Percentiles rank a stretch among this genome's conserved stretches.
Conservation (phyloP, 116 monocot species). For the Dioscorea cayenensis region DNA sequence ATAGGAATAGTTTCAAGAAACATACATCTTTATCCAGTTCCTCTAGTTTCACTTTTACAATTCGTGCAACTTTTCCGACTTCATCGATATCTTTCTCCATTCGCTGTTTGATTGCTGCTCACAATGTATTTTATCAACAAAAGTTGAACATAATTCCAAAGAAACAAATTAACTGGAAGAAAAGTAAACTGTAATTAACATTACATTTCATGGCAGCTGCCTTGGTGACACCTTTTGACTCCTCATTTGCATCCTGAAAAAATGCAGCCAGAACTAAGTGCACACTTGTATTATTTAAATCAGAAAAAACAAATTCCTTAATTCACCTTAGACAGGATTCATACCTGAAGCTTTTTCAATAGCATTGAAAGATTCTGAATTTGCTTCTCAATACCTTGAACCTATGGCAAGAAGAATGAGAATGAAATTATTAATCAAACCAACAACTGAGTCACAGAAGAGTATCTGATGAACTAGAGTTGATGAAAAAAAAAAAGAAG, state of each 20-base stretch:
- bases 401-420: conserved; percentile 22
- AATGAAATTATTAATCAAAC: neutral
- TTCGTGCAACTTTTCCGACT: conserved; percentile 76
- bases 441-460: neutral
- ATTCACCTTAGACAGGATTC: neutral
- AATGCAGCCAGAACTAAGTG: neutral
- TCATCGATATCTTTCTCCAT: conserved; percentile 99
- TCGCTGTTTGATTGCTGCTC: conserved; percentile 76
- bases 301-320: neutral
- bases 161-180: neutral
- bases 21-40: conserved; percentile 92
- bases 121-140: conserved; percentile 6
- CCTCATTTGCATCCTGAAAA: conserved; percentile 81
- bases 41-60: conserved; percentile 77
- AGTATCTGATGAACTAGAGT: too few relatives aligned
- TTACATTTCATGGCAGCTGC: conserved; percentile 85
- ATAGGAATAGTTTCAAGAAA: neutral
- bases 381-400: conserved; percentile 70
- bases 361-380: conserved; percentile 69
- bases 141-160: neutral
- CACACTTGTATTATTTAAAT: neutral
- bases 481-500: neutral
- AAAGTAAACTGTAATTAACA: neutral
- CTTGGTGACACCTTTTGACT: conserved; percentile 86
- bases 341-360: conserved; percentile 72